phyloP scores from a whole-genome alignment of 192 early-diverging fungal genomes.

The Coemansia sp. region DNA sequence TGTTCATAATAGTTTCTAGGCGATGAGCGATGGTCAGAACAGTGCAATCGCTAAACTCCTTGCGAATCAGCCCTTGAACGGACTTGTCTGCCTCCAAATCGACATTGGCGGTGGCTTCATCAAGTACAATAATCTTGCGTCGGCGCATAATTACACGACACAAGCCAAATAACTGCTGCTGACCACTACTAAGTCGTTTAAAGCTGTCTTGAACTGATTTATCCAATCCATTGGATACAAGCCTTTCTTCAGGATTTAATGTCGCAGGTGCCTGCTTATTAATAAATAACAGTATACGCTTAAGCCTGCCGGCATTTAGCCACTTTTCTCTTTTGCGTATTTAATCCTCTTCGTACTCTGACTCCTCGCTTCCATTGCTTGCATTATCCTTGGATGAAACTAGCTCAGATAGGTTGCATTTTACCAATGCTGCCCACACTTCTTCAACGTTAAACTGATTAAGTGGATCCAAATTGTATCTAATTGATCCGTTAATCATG shows the following conservation, averaged over 20 bases:
- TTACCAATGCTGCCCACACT: slow-evolving; percentile 22
- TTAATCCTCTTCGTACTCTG: background rate
- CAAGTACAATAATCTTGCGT: no score
- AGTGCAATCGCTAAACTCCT: no score
- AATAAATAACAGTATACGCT: slow-evolving; percentile 10
- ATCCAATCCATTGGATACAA: background rate
- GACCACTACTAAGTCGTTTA: slow-evolving; percentile 33
- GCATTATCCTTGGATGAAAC: background rate
- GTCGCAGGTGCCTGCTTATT: no score
- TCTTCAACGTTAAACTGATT: slow-evolving; percentile 16
- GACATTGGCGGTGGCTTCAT: no score
- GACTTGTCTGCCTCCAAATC: no score
- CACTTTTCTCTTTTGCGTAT: slow-evolving; percentile 4
- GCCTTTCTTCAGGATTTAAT: no score
- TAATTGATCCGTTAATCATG: slow-evolving; percentile 64
- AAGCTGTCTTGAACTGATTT: background rate
- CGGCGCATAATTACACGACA: slow-evolving; percentile 59
- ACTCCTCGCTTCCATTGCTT: background rate
- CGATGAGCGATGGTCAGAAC: no score
- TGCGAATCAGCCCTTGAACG: no score
- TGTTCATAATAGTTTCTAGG: no score
- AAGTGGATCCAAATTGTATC: slow-evolving; percentile 71
- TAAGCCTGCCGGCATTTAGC: slow-evolving; percentile 9
- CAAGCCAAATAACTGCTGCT: slow-evolving; percentile 68
- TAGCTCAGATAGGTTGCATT: slow-evolving; percentile 13